Conservation (phyloP, 257 asterid genomes). For the Salvia splendens region DNA sequence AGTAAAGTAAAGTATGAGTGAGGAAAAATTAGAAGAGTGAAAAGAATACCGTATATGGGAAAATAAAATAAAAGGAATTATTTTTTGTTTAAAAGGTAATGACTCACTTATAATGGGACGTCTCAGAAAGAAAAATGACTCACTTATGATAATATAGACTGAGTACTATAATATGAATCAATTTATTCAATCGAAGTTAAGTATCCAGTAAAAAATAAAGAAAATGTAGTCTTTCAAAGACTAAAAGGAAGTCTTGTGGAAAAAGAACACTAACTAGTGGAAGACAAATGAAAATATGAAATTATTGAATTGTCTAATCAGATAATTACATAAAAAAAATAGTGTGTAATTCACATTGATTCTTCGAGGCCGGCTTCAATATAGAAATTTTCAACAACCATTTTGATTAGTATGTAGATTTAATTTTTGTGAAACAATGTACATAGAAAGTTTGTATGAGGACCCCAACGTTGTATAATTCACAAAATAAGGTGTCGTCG, state of each 20-base stretch:
- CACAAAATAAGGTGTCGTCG: constrained; percentile 28
- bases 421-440: neutral
- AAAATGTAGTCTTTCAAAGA: constrained; percentile 10
- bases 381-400: constrained; percentile 16
- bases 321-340: neutral
- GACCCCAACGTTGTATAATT: constrained; percentile 24
- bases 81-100: too few species aligned
- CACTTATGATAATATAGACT: too few species aligned
- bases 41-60: too few species aligned
- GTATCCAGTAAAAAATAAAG: too few species aligned
- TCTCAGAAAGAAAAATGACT: too few species aligned
- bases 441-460: neutral
- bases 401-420: constrained; percentile 12
- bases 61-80: too few species aligned
- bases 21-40: too few species aligned
- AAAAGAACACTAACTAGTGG: neutral
- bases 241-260: constrained; percentile 5
- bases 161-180: too few species aligned
- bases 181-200: too few species aligned
- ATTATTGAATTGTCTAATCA: constrained; percentile 20
- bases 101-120: too few species aligned
- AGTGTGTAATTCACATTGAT: constrained; percentile 17
- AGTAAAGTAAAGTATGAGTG: too few species aligned
- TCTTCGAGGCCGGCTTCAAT: constrained; percentile 32
- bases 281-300: constrained; percentile 13